These are phyloP conservation scores for Gossypium anomalum DNA, from an alignment of 345 rosid genomes.

Conservation along the genomic window DNA sequence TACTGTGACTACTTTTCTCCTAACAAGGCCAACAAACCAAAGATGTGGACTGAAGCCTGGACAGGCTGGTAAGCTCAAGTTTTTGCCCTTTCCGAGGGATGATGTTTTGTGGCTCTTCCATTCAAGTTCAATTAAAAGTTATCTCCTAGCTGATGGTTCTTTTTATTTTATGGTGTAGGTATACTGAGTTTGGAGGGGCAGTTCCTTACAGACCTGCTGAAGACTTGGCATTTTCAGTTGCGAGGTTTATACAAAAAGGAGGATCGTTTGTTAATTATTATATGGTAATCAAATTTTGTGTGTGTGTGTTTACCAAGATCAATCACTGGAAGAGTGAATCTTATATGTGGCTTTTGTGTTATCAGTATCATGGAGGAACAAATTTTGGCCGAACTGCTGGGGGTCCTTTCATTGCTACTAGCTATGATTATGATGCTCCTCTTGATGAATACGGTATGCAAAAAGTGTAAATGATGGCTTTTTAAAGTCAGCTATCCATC, in stretches of 20 bases:
- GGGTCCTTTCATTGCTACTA: constrained; percentile 99
- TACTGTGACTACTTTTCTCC: constrained; percentile 97
- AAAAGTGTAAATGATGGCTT: neutral
- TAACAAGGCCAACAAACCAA: constrained; percentile 89
- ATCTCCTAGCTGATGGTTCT: constrained; percentile 9
- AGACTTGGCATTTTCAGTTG: constrained; percentile 95
- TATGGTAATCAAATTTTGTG: constrained; percentile 51
- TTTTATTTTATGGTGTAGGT: constrained; percentile 42
- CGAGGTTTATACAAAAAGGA: constrained; percentile 93
- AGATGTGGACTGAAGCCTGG: constrained; percentile 99
- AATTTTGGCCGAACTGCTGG: constrained; percentile 99
- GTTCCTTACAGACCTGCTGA: constrained; percentile 91
- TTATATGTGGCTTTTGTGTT: constrained; percentile 20
- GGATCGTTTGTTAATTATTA: constrained; percentile 92
- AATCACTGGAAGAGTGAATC: constrained; percentile 14
- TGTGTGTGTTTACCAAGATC: constrained; percentile 9
- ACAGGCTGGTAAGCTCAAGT: constrained; percentile 79
- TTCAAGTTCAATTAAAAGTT: neutral
- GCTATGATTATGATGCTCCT: constrained; percentile 96
- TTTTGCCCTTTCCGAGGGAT: neutral
- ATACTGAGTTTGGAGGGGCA: constrained; percentile 93
- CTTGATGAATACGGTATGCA: constrained; percentile 92
- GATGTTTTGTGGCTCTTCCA: constrained; percentile 8
- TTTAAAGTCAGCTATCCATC: neutral
- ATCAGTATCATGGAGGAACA: constrained; percentile 96